Evolutionary conservation across 2,329 filamentous ascomycete species (phyloP), one percentile per base, ranked within the genome.

Genomic region (Diaporthe humulicola): DNA sequence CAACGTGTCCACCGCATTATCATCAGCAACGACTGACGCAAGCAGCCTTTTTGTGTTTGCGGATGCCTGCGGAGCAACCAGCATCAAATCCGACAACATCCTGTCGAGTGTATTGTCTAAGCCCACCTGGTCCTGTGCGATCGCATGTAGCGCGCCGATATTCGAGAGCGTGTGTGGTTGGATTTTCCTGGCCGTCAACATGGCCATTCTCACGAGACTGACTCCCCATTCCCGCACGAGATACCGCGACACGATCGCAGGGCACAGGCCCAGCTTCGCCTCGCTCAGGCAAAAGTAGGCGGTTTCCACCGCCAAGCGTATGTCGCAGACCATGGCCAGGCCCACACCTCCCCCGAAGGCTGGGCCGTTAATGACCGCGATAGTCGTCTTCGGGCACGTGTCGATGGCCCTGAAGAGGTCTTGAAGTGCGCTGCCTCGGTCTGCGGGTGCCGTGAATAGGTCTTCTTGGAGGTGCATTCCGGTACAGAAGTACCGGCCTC

Each of bases 321-420:
- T 77, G 71, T 87, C 85, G 76, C 85, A 87, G 1, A 81, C 80
- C 76, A 86, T 86, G 0, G 83, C 84, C 0, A 87, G 78, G 0
- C 86, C 86, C 2, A 86, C 84, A 0, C 86, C 86, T 1, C 84
- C 85, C 2, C 85, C 86, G 72, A 85, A 86, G 4, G 82, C 82
- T 3, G 85, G 83, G 0, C 86, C 85, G 45, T 87, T 85, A 38
- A 87, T 75, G 4, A 77, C 79, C 1, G 85, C 85, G 48, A 87
- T 84, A 0, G 84, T 87, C 1, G 82, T 81, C 69, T 87, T 84
- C 17, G 84, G 82, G 0, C 80, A 83, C 1, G 76, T 76, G 50
- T 86, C 84, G 25, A 87, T 85, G 0, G 79, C 79, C 8, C 83
- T 79, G 74, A 87, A 79, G 1, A 81, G 73, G 8, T 50, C 67